Evolutionary conservation across 2,329 filamentous ascomycete species (phyloP).

Genomic region (Blastomyces gilchristii): DNA sequence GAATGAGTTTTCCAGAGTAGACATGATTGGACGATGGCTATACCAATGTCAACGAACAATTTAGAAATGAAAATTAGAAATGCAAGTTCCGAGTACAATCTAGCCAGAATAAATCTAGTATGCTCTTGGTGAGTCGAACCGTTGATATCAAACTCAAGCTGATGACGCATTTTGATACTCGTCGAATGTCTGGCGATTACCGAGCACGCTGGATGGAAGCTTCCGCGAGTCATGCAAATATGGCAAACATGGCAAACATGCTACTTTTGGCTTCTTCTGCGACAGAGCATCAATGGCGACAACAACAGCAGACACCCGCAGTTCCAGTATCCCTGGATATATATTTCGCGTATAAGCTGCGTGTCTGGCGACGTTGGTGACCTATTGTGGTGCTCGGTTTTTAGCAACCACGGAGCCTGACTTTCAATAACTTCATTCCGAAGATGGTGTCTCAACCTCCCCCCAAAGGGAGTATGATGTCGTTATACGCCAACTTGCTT

Average conservation of each 20-base stretch:
- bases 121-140: no score
- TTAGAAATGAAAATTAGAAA: background rate
- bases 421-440: background rate
- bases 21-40: slow-evolving; percentile 30
- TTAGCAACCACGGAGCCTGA: background rate
- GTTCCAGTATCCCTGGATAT: background rate
- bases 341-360: background rate
- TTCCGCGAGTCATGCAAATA: slow-evolving; percentile 15
- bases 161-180: background rate
- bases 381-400: slow-evolving; percentile 6
- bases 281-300: background rate
- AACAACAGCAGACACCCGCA: background rate
- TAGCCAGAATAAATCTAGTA: background rate
- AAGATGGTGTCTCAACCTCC: slow-evolving; percentile 20
- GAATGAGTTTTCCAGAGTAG: slow-evolving; percentile 50
- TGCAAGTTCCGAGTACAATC: background rate
- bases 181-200: background rate
- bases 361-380: background rate
- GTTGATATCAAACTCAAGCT: background rate
- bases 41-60: background rate
- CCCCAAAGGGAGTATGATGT: slow-evolving; percentile 43
- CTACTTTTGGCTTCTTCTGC: background rate
- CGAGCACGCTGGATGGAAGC: background rate
- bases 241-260: slow-evolving; percentile 10
- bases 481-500: slow-evolving; percentile 76